phyloP scores from a whole-genome alignment of 1,139 yeast genomes.

The Pneumocystis sp. region DNA sequence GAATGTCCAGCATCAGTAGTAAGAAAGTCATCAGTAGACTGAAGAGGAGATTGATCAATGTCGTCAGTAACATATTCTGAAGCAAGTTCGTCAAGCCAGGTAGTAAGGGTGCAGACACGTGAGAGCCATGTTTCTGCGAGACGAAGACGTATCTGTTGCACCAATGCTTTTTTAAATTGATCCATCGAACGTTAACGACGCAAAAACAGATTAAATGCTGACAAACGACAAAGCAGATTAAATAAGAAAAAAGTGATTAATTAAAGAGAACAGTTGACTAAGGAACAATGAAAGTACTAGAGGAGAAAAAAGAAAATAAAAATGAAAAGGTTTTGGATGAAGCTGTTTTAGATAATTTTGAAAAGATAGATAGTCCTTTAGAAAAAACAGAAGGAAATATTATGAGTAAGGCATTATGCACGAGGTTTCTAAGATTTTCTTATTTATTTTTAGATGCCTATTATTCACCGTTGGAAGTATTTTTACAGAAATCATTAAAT shows the following conservation, averaged over 20 bases:
- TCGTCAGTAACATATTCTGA: background rate
- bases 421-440: too few species aligned
- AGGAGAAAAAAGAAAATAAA: too few species aligned
- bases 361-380: too few species aligned
- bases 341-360: too few species aligned
- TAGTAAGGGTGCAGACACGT: background rate
- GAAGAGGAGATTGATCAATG: background rate
- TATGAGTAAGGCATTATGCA: too few species aligned
- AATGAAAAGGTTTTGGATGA: too few species aligned
- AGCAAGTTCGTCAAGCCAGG: background rate
- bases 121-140: background rate
- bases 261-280: too few species aligned
- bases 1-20: background rate
- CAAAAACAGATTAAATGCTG: too few species aligned
- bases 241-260: too few species aligned
- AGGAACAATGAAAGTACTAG: too few species aligned
- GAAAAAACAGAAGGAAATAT: too few species aligned
- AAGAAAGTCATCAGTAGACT: background rate
- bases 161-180: background rate
- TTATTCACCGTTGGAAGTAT: background rate
- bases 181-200: background rate
- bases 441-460: background rate
- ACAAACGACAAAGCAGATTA: background rate
- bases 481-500: background rate
- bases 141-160: background rate